Evolutionary conservation across 805 yeast genomes (phyloP), one percentile per base, ranked within the genome.

Genomic region (Cyberlindnera subsufficiens): DNA sequence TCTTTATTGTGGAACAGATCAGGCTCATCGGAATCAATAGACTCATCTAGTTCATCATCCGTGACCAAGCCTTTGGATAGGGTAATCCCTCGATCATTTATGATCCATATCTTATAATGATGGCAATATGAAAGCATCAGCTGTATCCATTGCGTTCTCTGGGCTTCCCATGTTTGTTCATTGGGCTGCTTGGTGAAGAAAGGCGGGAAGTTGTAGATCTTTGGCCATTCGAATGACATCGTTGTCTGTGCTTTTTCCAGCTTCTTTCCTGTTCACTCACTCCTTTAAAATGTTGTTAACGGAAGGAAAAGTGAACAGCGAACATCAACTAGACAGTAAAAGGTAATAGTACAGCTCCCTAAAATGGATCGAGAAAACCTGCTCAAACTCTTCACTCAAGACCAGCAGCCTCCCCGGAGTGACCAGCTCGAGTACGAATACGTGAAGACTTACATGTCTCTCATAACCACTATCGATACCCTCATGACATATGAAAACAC

Each of bases 121-220:
- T 75, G 69, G 52, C 95, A 82, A 53, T 77, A 86, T 6, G 69
- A 67, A 9, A 83, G 59, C 0, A 91, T 65, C 22, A 91, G 63
- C 35, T 74, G 68, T 22, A 71, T 66, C 99, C 99, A 91, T 42
- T 84, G 77, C n/a, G 72, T 71, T 14, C 84, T 65, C 62, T 91
- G 99, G 10, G 87, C 80, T 27, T 74, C 72, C 67, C 86, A 77
- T 2, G 93, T 82, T 10, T 85, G 78, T 31, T 80, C 74, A 54
- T 91, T 90, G 18, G 93, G 89, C 64, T 91, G 99, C 47, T 78
- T 73, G 8, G 98, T 93, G 66, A 80, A 91, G 52, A 91, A 78
- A 0, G 99, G 99, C 6, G 97, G 97, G 61, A 89, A 91, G 32
- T 77, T 69, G 42, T 51, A 45, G 31, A 47, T 45, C 30, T 42